Conservation (phyloP, 768 basidiomycete genomes). For the Psilocybe cyanescens region DNA sequence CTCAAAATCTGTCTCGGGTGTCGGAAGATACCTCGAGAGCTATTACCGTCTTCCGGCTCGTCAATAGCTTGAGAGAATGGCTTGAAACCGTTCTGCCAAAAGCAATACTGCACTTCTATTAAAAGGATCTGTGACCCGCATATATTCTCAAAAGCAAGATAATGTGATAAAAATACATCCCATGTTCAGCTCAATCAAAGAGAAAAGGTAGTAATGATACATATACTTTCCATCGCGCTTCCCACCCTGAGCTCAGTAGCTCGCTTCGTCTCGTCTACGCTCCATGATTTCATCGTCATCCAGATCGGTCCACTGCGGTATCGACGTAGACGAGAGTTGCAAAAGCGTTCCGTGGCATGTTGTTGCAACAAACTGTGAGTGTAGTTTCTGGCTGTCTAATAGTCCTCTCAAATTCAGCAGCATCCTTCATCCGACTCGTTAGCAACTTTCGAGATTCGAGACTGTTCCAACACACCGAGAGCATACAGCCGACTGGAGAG, state of each 20-base stretch:
- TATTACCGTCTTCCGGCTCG: background rate
- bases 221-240: background rate
- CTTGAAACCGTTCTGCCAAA: background rate
- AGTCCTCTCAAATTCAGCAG: slow-evolving; percentile 18
- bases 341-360: background rate
- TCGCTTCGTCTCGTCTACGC: background rate
- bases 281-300: background rate
- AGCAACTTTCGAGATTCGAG: background rate
- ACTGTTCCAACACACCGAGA: slow-evolving; percentile 10
- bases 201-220: background rate
- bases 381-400: background rate
- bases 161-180: background rate
- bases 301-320: background rate
- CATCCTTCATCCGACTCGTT: slow-evolving; percentile 7
- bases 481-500: slow-evolving; percentile 14
- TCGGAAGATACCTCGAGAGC: background rate
- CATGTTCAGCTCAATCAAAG: background rate
- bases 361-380: background rate
- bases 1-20: background rate
- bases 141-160: background rate
- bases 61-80: slow-evolving; percentile 1
- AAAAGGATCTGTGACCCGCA: background rate
- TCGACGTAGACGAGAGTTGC: background rate
- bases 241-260: background rate
- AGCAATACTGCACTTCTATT: background rate